A percentile compares a stretch with the other conserved stretches of the same genome.
phyloP scores from a whole-genome alignment of 768 basidiomycete genomes.

The Leccinum olivaceopallidum region DNA sequence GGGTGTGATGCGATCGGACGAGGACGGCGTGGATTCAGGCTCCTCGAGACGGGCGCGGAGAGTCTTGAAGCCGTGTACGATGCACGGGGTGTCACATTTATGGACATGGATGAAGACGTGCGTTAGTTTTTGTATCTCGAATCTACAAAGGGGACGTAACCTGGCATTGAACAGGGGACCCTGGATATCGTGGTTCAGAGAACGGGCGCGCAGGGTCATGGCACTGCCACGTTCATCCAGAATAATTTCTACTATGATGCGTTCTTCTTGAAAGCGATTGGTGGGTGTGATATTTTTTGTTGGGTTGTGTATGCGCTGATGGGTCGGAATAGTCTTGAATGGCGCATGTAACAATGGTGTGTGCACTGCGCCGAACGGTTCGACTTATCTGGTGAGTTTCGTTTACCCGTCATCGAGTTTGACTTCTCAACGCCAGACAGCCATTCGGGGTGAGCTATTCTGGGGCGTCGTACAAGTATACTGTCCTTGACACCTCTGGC shows the following conservation, averaged over 20 bases:
- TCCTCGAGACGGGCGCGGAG: conserved; percentile 58
- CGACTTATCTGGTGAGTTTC: conserved; percentile 71
- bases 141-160: too few species aligned
- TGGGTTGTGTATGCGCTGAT: conserved; percentile 5
- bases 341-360: conserved; percentile 87
- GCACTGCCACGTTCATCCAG: conserved; percentile 78
- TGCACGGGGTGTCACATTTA: conserved; percentile 72
- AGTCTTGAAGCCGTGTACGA: conserved; percentile 69
- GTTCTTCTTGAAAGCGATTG: conserved; percentile 96
- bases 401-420: not conserved
- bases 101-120: conserved; percentile 97
- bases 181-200: conserved; percentile 93
- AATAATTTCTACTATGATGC: conserved; percentile 99
- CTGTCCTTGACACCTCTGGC: conserved; percentile 89
- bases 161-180: conserved; percentile 58
- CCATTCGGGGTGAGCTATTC: conserved; percentile 94
- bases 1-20: conserved; percentile 56
- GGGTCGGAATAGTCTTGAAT: conserved; percentile 60
- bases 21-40: conserved; percentile 64
- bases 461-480: conserved; percentile 96
- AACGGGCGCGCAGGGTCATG: conserved; percentile 62
- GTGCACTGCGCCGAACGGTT: conserved; percentile 65
- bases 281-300: conserved; percentile 42
- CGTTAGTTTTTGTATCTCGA: conserved; percentile 30
- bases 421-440: conserved; percentile 39